A percentile compares a stretch with the other conserved stretches of the same genome.
Evolutionary conservation across 495 filamentous ascomycete species (phyloP).

Genomic region (Aspergillus ellipticus): DNA sequence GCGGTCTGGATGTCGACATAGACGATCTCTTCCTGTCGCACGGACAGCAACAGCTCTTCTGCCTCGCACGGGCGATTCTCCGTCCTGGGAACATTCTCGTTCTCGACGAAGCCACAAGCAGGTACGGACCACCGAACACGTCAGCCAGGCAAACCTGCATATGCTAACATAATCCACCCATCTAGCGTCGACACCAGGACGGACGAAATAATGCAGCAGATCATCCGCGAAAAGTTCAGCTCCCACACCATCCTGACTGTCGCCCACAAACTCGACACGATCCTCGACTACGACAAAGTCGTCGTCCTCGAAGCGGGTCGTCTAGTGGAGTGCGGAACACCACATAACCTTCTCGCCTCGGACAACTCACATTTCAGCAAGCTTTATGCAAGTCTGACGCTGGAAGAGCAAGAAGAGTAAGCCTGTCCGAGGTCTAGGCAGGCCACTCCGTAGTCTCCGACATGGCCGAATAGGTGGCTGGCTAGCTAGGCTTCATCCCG

Average conservation of each 20-base stretch:
- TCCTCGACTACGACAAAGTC: conserved; percentile 51
- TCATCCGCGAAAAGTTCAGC: conserved; percentile 56
- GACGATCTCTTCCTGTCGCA: conserved; percentile 50
- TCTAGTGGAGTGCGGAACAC: conserved; percentile 45
- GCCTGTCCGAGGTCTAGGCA: background rate
- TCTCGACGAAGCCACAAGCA: conserved; percentile 52
- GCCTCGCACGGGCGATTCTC: conserved; percentile 59
- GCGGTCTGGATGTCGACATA: conserved; percentile 49
- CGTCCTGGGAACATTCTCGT: conserved; percentile 43
- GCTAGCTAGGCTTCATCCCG: no score
- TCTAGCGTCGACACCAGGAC: conserved; percentile 52
- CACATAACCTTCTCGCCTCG: conserved; percentile 29
- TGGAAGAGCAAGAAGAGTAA: conserved; percentile 24
- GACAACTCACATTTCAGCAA: conserved; percentile 31
- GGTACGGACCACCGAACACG: conserved; percentile 28
- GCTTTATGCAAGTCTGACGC: conserved; percentile 26
- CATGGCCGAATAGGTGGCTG: no score
- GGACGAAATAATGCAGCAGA: conserved; percentile 54
- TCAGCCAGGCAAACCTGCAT: background rate
- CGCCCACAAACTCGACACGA: conserved; percentile 59
- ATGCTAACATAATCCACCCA: conserved; percentile 1
- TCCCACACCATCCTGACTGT: conserved; percentile 59
- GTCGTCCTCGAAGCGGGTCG: conserved; percentile 44
- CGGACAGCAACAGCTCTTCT: conserved; percentile 63
- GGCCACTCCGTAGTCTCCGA: no score